Percentiles rank a stretch among this genome's conserved stretches.
Conservation (phyloP, 768 basidiomycete species). For the Heimioporus sp. region DNA sequence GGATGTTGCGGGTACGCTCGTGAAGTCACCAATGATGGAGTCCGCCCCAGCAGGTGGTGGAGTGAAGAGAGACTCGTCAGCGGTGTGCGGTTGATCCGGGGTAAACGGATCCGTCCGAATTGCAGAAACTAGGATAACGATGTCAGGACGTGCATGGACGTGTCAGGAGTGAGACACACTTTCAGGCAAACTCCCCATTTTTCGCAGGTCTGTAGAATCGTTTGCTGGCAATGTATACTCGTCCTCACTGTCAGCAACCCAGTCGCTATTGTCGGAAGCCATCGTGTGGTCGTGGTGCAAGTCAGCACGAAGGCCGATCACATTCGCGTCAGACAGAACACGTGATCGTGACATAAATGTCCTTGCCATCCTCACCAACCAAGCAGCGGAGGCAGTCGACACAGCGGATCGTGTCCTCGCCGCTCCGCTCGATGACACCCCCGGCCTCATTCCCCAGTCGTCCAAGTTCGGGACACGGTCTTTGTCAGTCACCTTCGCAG, state of each 20-base stretch:
- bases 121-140: constrained; percentile 5
- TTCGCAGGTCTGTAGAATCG: neutral
- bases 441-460: constrained; percentile 19
- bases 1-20: constrained; percentile 9
- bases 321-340: constrained; percentile 6
- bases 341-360: constrained; percentile 26
- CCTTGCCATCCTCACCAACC: constrained; percentile 13
- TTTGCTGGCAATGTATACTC: constrained; percentile 19
- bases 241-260: constrained; percentile 50
- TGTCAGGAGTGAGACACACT: constrained; percentile 7
- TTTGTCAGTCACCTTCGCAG: constrained; percentile 19
- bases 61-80: constrained; percentile 28
- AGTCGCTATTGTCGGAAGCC: constrained; percentile 26
- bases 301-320: neutral
- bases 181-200: neutral
- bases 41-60: constrained; percentile 9
- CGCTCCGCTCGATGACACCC: constrained; percentile 43
- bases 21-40: constrained; percentile 14
- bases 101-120: constrained; percentile 22
- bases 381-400: constrained; percentile 24
- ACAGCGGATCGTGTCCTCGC: constrained; percentile 41
- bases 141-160: neutral
- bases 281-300: neutral
- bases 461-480: constrained; percentile 12
- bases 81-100: constrained; percentile 12